Evolutionary conservation across 75 land plant species (phyloP), one percentile per base, ranked within the genome.

Genomic region (Adiantum capillusveneris): DNA sequence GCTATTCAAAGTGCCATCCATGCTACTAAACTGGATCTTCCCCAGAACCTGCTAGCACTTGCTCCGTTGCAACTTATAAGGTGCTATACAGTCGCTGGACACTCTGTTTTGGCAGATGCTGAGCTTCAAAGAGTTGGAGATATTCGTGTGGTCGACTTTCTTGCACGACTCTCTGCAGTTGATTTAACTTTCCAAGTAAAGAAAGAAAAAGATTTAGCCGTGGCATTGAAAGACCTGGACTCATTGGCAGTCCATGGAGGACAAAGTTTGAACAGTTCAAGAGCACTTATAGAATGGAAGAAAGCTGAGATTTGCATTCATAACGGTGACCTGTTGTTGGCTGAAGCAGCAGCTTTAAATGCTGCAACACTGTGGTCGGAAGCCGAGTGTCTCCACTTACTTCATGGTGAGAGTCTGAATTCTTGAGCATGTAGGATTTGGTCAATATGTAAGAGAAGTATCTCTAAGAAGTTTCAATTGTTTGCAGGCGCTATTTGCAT

Each of bases 331-430:
- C 21, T 46, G 3, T 3, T 17, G 14, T n/a, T 17, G 3, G 49
- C 49, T 6, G 49, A 46, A 46, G 21, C n/a, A 46, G 49, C 49
- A 46, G 49, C 49, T 46, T 46, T 17, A 46, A 46, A 46, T 6
- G 6, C 49, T n/a, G n/a, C 14, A 46, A 17, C 49, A 2, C 14
- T 17, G 21, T n/a, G 49, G 49, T 3, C 49, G 17, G 49, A 46
- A 46, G n/a, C 6, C 2, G 17, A 46, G n/a, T 17, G 5, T 17
- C 49, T 46, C 21, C 49, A 46, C 21, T 14, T 46, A 1, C 17
- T 46, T n/a, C 49, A 46, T 46, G 49, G 49, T 46, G 21, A 34
- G 37, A 34, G 3, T 34, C 37, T 5, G 9, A 9, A 9, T 34
- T 34, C 9, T 34, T 5, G 9, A n/a, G n/a, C n/a, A 34, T 34